Evolutionary conservation across 2,329 filamentous ascomycete species (phyloP).

Genomic region (Fusarium miscanthi): DNA sequence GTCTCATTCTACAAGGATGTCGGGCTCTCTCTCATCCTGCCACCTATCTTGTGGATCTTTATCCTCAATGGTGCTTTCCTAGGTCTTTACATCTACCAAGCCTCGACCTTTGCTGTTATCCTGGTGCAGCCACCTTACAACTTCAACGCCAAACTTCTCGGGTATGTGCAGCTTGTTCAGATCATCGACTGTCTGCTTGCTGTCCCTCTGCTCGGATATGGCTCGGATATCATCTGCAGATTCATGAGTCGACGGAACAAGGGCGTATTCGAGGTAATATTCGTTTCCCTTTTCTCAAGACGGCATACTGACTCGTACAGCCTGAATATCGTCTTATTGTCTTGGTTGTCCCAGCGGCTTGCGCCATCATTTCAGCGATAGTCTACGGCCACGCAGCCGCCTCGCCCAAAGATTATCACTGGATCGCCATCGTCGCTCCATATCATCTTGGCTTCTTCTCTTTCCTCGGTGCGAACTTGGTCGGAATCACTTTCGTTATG

Average conservation of each 20-base stretch:
- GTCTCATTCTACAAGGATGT: conserved; percentile 5
- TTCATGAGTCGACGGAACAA: conserved; percentile 8
- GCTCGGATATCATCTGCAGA: neutral
- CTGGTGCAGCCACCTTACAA: neutral
- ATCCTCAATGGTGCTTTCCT: conserved; percentile 15
- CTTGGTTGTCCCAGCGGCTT: neutral
- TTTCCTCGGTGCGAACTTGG: conserved; percentile 3
- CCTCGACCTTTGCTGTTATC: neutral
- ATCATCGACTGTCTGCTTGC: neutral
- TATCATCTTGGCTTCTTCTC: conserved; percentile 14
- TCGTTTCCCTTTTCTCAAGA: fast-evolving
- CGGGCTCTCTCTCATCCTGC: neutral
- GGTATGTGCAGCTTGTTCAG: conserved; percentile 9
- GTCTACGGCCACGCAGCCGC: conserved; percentile 6
- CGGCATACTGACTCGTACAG: neutral
- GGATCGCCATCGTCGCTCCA: neutral
- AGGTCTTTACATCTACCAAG: conserved; percentile 14
- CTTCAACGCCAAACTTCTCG: neutral
- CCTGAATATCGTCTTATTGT: conserved; percentile 8
- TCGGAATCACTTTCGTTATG: conserved; percentile 9
- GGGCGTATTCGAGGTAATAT: neutral
- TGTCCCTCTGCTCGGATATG: neutral
- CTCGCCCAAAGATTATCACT: conserved; percentile 1
- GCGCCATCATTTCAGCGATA: neutral
- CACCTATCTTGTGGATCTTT: conserved; percentile 12